Percentiles rank a stretch among this genome's conserved stretches.
Evolutionary conservation across 148 eudicot species (phyloP).

Genomic region (Chenopodium quinoa): DNA sequence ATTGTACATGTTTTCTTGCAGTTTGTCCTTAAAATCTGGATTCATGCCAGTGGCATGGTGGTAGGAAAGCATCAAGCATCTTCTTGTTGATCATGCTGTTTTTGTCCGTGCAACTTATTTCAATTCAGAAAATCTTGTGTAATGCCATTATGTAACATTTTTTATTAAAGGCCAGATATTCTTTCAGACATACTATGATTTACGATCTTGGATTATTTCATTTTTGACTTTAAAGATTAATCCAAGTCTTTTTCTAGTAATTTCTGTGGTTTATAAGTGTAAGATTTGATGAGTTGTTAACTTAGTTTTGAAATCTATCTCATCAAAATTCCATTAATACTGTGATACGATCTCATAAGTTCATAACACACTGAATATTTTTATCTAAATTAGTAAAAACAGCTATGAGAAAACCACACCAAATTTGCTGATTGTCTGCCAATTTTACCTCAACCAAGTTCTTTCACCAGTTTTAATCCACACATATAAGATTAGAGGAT

Average conservation of each 20-base stretch:
- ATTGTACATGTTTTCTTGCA: background rate
- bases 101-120: slow-evolving; percentile 15
- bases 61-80: slow-evolving; percentile 14
- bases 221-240: background rate
- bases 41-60: slow-evolving; percentile 26
- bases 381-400: background rate
- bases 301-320: too few species aligned
- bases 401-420: background rate
- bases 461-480: background rate
- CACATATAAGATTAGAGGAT: too few species aligned
- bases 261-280: background rate
- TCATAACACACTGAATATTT: background rate
- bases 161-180: background rate
- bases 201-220: background rate
- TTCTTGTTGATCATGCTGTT: slow-evolving; percentile 20
- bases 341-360: too few species aligned
- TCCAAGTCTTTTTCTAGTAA: background rate
- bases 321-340: too few species aligned
- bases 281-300: too few species aligned
- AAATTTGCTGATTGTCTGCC: background rate
- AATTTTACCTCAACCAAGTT: background rate
- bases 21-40: slow-evolving; percentile 16
- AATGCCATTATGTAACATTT: background rate
- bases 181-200: background rate
- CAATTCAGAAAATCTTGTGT: slow-evolving; percentile 13